Conservation (phyloP, 2,329 filamentous ascomycete species). For the Talaromyces sp. region DNA sequence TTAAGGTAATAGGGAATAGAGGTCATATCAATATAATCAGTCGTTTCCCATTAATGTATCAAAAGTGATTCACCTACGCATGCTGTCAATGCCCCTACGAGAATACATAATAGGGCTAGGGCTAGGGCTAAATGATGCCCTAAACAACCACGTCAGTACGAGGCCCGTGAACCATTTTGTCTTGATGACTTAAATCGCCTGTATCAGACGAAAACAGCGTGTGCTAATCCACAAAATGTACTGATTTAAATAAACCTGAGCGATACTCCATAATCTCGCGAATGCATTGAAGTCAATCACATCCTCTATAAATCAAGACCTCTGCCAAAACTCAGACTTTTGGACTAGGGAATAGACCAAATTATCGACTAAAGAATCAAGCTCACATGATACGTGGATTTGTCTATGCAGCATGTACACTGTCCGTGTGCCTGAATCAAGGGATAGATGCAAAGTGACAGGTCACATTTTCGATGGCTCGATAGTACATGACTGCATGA, state of each 20-base stretch:
- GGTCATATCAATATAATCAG: not conserved
- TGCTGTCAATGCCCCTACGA: not conserved
- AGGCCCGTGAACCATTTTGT: not conserved
- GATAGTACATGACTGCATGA: not conserved
- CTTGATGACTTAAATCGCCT: not conserved
- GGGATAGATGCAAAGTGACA: constrained; percentile 6
- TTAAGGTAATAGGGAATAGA: not conserved
- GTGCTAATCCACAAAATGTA: not conserved
- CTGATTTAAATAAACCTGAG: not conserved
- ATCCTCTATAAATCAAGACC: not conserved
- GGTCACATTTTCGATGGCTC: not conserved
- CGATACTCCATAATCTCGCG: not conserved
- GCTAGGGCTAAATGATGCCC: not conserved
- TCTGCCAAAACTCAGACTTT: not conserved
- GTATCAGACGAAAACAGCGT: too few relatives aligned
- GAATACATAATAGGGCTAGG: not conserved
- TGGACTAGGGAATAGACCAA: not conserved
- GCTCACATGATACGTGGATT: not conserved
- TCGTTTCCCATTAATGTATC: not conserved
- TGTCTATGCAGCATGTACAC: not conserved
- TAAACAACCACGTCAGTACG: not conserved
- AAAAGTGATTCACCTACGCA: not conserved
- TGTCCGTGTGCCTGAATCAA: not conserved
- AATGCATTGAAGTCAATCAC: not conserved
- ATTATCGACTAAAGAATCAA: not conserved